Evolutionary conservation across 2,329 filamentous ascomycete species (phyloP).

Genomic region (Fonsecaea pedrosoi): DNA sequence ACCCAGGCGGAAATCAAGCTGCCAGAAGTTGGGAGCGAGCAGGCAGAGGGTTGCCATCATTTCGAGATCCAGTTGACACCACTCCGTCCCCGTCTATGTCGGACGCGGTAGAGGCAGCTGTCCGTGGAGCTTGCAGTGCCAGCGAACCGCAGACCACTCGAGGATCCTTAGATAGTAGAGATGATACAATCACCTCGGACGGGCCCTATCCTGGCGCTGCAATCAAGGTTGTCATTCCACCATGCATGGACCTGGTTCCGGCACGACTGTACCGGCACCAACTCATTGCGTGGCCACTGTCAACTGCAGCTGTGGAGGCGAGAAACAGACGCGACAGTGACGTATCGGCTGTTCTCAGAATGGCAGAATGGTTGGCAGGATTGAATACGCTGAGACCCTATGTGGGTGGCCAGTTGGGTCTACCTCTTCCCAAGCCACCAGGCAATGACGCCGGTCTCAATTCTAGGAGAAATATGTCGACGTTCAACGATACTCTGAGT

Average conservation of each 20-base stretch:
- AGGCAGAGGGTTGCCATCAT: background rate
- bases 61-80: background rate
- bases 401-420: background rate
- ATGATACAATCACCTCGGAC: background rate
- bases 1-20: background rate
- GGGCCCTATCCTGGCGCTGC: background rate
- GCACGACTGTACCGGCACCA: slow-evolving; percentile 8
- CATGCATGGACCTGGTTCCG: slow-evolving; percentile 15
- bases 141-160: background rate
- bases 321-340: background rate
- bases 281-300: slow-evolving; percentile 5
- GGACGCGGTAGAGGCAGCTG: background rate
- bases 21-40: slow-evolving; percentile 2
- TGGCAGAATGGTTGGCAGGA: background rate
- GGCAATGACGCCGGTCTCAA: background rate
- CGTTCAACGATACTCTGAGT: background rate
- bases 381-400: background rate
- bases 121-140: background rate
- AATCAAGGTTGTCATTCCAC: background rate
- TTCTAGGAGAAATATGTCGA: background rate
- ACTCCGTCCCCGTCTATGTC: background rate
- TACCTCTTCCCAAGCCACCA: background rate
- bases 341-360: background rate
- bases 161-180: background rate
- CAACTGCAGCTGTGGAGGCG: background rate